A percentile compares a stretch with the other conserved stretches of the same genome.
phyloP scores from a whole-genome alignment of 1,284 basidiomycete genomes.

The Fomitopsis schrenkii region DNA sequence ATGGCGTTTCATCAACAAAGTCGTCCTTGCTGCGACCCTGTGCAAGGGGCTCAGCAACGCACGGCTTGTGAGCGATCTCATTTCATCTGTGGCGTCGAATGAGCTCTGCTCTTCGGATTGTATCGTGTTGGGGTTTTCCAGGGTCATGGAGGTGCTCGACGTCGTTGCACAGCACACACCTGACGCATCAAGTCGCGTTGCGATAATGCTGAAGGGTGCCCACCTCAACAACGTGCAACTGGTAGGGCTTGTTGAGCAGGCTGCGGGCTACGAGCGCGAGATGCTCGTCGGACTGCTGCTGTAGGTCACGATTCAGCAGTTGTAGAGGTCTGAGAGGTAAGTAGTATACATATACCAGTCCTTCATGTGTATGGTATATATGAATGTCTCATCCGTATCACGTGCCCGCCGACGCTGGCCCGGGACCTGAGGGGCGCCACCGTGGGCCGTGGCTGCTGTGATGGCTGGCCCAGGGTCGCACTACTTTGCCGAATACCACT shows the following conservation, averaged over 20 bases:
- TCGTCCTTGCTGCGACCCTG: slow-evolving; percentile 71
- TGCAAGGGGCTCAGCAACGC: slow-evolving; percentile 77
- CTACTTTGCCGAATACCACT: too few species aligned
- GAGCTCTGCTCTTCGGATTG: slow-evolving; percentile 40
- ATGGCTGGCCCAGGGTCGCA: too few species aligned
- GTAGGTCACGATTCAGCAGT: too few species aligned
- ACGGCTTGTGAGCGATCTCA: slow-evolving; percentile 68
- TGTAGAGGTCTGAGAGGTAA: too few species aligned
- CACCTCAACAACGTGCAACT: not conserved
- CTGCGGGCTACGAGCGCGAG: not conserved
- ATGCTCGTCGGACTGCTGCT: too few species aligned
- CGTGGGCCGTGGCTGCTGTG: too few species aligned
- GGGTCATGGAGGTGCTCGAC: not conserved
- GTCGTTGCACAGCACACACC: not conserved
- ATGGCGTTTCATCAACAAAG: slow-evolving; percentile 65
- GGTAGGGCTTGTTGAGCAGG: not conserved
- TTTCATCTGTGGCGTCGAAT: slow-evolving; percentile 52
- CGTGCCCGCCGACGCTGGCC: too few species aligned
- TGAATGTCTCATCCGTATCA: too few species aligned
- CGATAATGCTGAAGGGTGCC: not conserved
- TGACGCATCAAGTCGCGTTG: not conserved
- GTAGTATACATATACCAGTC: too few species aligned
- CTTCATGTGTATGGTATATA: too few species aligned
- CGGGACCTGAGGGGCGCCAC: too few species aligned
- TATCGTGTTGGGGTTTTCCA: not conserved